These are phyloP conservation scores for Lodderomyces elongisporus DNA, from an alignment of 1,139 yeast genomes.

Conservation along the genomic window DNA sequence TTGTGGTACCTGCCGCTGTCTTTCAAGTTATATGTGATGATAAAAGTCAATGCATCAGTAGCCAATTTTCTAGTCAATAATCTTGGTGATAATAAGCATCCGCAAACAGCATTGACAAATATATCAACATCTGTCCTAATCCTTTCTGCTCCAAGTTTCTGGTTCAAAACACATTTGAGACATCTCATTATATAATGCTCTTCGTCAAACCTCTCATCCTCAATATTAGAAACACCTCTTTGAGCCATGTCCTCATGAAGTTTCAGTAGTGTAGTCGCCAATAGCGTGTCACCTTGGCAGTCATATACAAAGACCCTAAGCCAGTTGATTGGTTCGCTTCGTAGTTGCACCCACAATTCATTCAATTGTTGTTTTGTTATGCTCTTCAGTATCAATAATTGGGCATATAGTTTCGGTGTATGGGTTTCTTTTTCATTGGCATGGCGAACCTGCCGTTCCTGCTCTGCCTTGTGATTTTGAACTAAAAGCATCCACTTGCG, in stretches of 20 bases:
- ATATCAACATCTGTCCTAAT: constrained; percentile 38
- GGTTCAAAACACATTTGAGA: constrained; percentile 46
- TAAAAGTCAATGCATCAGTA: constrained; percentile 63
- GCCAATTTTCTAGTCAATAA: constrained; percentile 74
- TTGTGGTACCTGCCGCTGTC: constrained; percentile 52
- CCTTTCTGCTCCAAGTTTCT: constrained; percentile 39
- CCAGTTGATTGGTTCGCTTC: constrained; percentile 93
- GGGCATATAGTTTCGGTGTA: constrained; percentile 75
- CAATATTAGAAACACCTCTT: constrained; percentile 32
- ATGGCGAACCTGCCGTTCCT: constrained; percentile 49
- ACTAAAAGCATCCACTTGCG: constrained; percentile 91
- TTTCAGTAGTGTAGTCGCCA: constrained; percentile 41
- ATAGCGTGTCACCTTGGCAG: constrained; percentile 84
- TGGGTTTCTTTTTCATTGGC: constrained; percentile 35
- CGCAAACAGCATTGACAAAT: constrained; percentile 40
- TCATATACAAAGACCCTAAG: constrained; percentile 69
- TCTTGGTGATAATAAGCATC: constrained; percentile 51
- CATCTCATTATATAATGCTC: constrained; percentile 47
- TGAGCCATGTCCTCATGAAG: constrained; percentile 35
- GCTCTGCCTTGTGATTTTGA: constrained; percentile 80
- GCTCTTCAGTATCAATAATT: constrained; percentile 63
- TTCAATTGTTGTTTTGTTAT: constrained; percentile 70
- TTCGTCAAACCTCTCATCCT: constrained; percentile 43
- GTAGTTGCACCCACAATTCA: constrained; percentile 81
- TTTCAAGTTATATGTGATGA: constrained; percentile 38